Conservation (phyloP, 2,329 filamentous ascomycete species). For the Pestalotiopsis sp. region DNA sequence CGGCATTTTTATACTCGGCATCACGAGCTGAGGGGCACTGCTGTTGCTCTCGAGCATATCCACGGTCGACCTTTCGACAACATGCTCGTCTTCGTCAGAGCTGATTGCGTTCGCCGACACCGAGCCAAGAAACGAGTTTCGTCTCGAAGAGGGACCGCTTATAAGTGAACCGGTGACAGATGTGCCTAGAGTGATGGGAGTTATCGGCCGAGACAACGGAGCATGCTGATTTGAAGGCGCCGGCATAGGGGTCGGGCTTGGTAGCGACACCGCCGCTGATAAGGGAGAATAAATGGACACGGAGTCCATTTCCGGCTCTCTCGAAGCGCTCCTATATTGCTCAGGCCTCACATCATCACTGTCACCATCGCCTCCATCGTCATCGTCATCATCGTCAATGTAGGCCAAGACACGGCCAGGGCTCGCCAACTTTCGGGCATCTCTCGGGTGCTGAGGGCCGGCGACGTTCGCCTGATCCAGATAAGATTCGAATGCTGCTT, state of each 20-base stretch:
- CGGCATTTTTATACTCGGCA: conserved; percentile 94
- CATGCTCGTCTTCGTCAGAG: conserved; percentile 50
- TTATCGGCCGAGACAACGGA: conserved; percentile 45
- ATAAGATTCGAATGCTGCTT: conserved; percentile 47
- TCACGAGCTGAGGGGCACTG: conserved; percentile 80
- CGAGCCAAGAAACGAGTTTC: conserved; percentile 52
- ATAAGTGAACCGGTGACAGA: conserved; percentile 43
- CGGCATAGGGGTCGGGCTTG: conserved; percentile 33
- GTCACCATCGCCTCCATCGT: not conserved
- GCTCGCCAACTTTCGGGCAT: conserved; percentile 31
- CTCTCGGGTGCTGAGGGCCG: conserved; percentile 26
- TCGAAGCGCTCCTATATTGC: conserved; percentile 16
- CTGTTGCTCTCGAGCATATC: conserved; percentile 48
- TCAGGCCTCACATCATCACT: conserved; percentile 26
- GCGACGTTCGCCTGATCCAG: conserved; percentile 31
- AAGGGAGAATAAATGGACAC: conserved; percentile 28
- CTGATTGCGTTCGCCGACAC: conserved; percentile 46
- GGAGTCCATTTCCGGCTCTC: conserved; percentile 19
- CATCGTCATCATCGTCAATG: conserved; percentile 22
- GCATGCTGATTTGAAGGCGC: conserved; percentile 31
- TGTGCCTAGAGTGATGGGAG: conserved; percentile 45
- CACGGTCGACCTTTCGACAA: conserved; percentile 46
- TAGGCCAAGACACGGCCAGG: conserved; percentile 13
- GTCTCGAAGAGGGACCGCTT: conserved; percentile 55
- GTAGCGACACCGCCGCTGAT: conserved; percentile 31